Conservation (phyloP, 1,284 basidiomycete genomes). For the Irpex sp. region DNA sequence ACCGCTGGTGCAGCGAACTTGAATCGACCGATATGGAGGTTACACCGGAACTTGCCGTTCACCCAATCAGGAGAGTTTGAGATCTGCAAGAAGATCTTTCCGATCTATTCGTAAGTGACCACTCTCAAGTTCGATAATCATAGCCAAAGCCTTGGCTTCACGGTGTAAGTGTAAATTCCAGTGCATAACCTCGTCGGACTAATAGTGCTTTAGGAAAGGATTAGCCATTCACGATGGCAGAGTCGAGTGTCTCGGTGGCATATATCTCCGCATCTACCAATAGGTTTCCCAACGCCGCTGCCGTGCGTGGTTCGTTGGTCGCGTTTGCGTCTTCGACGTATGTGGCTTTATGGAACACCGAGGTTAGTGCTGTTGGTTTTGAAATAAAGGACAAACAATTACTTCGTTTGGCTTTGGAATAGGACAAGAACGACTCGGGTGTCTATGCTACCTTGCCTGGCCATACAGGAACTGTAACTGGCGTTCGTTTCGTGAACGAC, state of each 20-base stretch:
- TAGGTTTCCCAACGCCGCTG: conserved; percentile 65
- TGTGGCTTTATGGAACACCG: conserved; percentile 76
- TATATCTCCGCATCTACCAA: conserved; percentile 83
- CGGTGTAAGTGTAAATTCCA: background rate
- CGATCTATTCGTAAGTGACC: background rate
- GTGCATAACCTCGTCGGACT: too few species aligned
- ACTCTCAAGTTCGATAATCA: background rate
- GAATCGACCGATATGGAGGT: background rate
- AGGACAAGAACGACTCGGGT: conserved; percentile 52
- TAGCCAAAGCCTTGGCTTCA: too few species aligned
- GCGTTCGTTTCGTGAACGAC: conserved; percentile 58
- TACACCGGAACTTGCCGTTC: background rate
- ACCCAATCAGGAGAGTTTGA: background rate
- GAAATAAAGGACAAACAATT: background rate
- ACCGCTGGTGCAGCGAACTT: background rate
- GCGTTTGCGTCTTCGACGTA: conserved; percentile 79
- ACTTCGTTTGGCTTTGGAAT: background rate
- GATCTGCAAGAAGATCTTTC: background rate
- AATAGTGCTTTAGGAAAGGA: too few species aligned
- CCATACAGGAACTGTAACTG: conserved; percentile 75
- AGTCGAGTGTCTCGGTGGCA: conserved; percentile 36
- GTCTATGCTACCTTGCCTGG: conserved; percentile 70
- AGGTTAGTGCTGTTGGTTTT: conserved; percentile 32
- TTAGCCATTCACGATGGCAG: background rate
- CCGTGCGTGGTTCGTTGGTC: conserved; percentile 56